Conservation (phyloP, 257 asterid genomes). For the Solanum okadae region DNA sequence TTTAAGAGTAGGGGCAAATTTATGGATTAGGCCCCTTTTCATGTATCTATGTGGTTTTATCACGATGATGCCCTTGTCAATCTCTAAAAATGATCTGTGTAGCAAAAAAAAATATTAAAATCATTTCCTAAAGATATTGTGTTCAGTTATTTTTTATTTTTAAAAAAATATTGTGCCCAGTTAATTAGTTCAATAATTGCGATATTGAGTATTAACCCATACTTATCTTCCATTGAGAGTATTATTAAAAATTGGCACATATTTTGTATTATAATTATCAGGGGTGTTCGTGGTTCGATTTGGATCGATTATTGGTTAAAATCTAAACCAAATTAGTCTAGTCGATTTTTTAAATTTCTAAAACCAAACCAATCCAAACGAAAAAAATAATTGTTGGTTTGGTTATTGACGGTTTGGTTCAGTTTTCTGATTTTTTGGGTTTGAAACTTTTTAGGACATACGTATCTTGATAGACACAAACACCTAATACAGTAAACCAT, state of each 20-base stretch:
- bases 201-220: background rate
- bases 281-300: no score
- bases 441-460: no score
- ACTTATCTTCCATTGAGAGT: background rate
- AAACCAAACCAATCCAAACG: no score
- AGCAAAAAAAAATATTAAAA: background rate
- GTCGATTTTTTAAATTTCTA: no score
- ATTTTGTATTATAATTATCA: background rate
- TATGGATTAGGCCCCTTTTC: background rate
- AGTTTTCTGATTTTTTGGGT: no score
- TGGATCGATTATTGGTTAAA: no score
- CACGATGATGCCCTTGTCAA: background rate
- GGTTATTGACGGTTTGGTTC: no score
- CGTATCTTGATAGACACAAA: no score
- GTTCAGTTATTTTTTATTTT: background rate
- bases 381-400: no score
- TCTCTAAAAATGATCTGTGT: background rate
- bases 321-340: no score
- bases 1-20: background rate
- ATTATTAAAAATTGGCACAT: background rate
- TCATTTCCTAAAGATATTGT: background rate
- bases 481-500: no score
- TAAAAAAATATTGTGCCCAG: background rate
- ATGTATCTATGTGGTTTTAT: background rate
- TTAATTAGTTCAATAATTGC: background rate